phyloP scores from a whole-genome alignment of 1,284 basidiomycete species.

The Cutaneotrichosporon cavernicola region DNA sequence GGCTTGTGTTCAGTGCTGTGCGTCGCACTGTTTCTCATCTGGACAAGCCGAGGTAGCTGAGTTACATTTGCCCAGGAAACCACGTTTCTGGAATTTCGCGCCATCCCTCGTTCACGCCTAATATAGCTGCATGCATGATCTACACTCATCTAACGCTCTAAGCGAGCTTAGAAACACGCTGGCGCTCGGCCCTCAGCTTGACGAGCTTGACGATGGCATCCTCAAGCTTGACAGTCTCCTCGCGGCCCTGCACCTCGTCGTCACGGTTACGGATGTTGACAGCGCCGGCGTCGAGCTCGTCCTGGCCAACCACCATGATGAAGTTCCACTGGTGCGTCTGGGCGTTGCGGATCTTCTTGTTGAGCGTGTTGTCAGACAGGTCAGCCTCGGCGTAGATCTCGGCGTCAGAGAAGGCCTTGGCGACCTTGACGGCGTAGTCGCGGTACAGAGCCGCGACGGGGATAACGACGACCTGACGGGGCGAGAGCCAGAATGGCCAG shows the following conservation, averaged over 20 bases:
- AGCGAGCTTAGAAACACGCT: constrained; percentile 32
- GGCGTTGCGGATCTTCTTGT: constrained; percentile 93
- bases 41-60: no score
- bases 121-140: constrained; percentile 5
- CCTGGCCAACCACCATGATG: constrained; percentile 88
- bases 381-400: constrained; percentile 91
- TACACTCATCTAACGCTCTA: constrained; percentile 3
- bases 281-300: constrained; percentile 77
- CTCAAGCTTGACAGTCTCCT: constrained; percentile 48
- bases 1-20: no score
- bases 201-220: constrained; percentile 43
- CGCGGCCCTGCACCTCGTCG: constrained; percentile 59
- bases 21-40: background rate
- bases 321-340: constrained; percentile 96
- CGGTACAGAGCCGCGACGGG: constrained; percentile 83
- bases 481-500: constrained; percentile 99
- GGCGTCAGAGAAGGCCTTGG: constrained; percentile 61
- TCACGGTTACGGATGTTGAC: constrained; percentile 96
- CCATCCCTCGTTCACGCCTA: background rate
- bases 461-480: constrained; percentile 89
- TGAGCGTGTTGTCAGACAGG: constrained; percentile 85
- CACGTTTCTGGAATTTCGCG: background rate
- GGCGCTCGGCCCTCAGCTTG: constrained; percentile 40
- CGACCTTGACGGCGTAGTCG: constrained; percentile 77
- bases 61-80: no score